A percentile compares a stretch with the other conserved stretches of the same genome.
These are phyloP conservation scores for Rhytidhysteron rufulum DNA, from an alignment of 2,329 filamentous ascomycete genomes.

Conservation along the genomic window DNA sequence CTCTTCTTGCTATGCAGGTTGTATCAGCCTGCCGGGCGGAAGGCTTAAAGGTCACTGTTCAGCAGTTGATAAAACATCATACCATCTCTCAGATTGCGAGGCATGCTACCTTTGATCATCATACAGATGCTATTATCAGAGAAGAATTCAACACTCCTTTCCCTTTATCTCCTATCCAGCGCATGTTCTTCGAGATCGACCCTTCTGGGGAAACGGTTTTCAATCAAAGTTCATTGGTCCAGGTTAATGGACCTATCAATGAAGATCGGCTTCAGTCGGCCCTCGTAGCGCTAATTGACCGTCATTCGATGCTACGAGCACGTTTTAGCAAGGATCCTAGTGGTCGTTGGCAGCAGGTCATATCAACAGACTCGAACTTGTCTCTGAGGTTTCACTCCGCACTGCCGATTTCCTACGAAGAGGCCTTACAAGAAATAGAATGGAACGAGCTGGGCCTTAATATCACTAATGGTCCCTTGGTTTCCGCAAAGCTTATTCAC, in stretches of 20 bases:
- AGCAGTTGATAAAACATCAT: conserved; percentile 40
- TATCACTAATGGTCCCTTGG: conserved; percentile 9
- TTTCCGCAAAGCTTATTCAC: conserved; percentile 6
- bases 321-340: not conserved
- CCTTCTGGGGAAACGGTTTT: conserved; percentile 30
- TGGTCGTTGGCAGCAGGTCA: not conserved
- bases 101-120: not conserved
- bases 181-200: conserved; percentile 36
- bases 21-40: conserved; percentile 37
- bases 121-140: conserved; percentile 6
- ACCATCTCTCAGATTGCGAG: conserved; percentile 29
- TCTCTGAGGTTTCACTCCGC: too few relatives aligned
- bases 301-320: conserved; percentile 32
- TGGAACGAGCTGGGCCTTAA: too few relatives aligned
- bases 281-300: conserved; percentile 20
- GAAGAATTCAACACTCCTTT: conserved; percentile 32
- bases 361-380: too few relatives aligned
- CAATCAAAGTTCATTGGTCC: conserved; percentile 45
- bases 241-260: conserved; percentile 26
- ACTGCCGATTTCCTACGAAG: too few relatives aligned
- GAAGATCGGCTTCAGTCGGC: conserved; percentile 15
- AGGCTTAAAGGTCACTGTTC: conserved; percentile 37
- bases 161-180: conserved; percentile 43
- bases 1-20: conserved; percentile 28
- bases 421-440: too few relatives aligned